Evolutionary conservation across 768 basidiomycete species (phyloP), one percentile per base, ranked within the genome.

Genomic region (Dioszegia hungarica): DNA sequence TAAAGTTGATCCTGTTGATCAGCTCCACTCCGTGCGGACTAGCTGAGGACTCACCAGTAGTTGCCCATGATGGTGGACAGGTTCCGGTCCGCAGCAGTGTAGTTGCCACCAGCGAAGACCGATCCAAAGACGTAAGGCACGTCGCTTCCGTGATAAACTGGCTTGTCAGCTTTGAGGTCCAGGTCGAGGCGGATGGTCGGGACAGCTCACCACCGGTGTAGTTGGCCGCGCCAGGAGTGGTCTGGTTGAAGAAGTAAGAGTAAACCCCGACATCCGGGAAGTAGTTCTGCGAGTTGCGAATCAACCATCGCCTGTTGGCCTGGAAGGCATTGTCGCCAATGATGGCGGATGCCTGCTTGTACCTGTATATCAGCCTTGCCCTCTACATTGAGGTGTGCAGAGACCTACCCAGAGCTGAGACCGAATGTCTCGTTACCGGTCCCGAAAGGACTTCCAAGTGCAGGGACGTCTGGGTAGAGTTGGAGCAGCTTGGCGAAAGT

Each of bases 391-490:
- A n/a, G 17, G 15, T 12, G 2, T 1, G 15, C 44, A 55, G 57
- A 20, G 47, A 64, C 63, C 54, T 50, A 33, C 69, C 57, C 46
- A 56, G 51, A n/a, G 36, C 27, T 51, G 31, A 68, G 49, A 4
- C 70, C 70, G 44, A 75, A 73, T 0, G 70, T 72, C 34, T 70
- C 56, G 56, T 73, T 72, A 28, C 68, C 74, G 2, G 70, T 68
- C 8, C 50, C 64, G 54, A 59, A 75, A 12, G 74, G 74, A 50
- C 69, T 71, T 6, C 68, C 73, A 1, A 54, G 24, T 28, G 64
- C 37, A 12, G 67, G 61, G 9, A 54, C 57, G 39, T 62, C 39
- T 11, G 64, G 66, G 46, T 75, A 75, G 14, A 66, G 56, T 17
- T 49, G 20, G 5, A 60, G 37, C 24, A 73, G 29, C 8, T 68